Evolutionary conservation across 306 rosid genomes (phyloP), one percentile per base, ranked within the genome.

Genomic region (Crataegus laevigata): DNA sequence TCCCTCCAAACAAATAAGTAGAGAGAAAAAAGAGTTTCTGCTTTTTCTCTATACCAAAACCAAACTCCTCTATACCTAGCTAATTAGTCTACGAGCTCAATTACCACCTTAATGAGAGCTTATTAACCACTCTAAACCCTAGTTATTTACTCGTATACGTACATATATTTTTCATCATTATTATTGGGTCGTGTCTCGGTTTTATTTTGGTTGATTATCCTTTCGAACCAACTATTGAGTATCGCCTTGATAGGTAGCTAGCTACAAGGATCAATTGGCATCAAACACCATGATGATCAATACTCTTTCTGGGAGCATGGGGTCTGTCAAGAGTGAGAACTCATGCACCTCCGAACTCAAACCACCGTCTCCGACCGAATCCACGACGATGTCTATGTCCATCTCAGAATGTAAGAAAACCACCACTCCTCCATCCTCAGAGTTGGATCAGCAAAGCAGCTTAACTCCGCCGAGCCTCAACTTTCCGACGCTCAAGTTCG

Each of bases 271-370:
- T 45, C 51, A 47, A 47, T 47, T 47, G 52, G 15, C 14, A 47
- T 47, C 15, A 47, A 14, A 14, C 52, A 47, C 52, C 14, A 21
- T 72, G 9, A 91, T 91, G 96, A 91, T 94, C 52, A 94, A 88
- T 77, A 83, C 94, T 69, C 85, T 87, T 6, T 88, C 94, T 74
- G 96, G 91, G 79, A 90, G 97, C 80, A 82, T 90, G 69, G 80
- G 78, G 42, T 80, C 94, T 1, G 78, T 83, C 54, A 89, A 90
- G 82, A 85, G 84, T 76, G 91, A 90, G 76, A 84, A 42, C 76
- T 85, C 92, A 6, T 82, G 84, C 81, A 82, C 75, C 77, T 80
- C 77, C 66, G 86, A 84, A 78, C 71, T 54, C 43, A 88, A 73
- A 25, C 90, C 86, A 14, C 79, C 85, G 50, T 77, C 92, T 12